phyloP scores from a whole-genome alignment of 495 filamentous ascomycete species.

The Articulospora tetracladia region DNA sequence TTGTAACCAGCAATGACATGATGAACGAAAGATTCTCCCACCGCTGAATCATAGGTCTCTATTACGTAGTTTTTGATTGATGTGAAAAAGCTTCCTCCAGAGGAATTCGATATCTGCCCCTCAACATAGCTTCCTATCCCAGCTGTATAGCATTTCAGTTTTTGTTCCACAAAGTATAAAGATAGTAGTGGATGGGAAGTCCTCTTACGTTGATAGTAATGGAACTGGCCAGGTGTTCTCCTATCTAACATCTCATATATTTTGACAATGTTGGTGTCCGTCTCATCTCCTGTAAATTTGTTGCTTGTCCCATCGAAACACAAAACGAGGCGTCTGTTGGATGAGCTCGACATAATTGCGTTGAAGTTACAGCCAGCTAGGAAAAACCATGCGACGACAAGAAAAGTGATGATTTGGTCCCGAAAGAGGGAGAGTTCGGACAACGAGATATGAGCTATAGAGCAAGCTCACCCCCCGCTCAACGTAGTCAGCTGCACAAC shows the following conservation, averaged over 20 bases:
- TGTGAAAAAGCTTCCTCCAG: not conserved
- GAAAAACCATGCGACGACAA: too few relatives aligned
- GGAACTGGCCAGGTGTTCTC: constrained; percentile 45
- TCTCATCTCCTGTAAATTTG: constrained; percentile 75
- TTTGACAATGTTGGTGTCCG: constrained; percentile 86
- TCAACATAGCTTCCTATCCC: constrained; percentile 30
- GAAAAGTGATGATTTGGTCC: too few relatives aligned
- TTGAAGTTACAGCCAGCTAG: not conserved
- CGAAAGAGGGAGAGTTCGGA: too few relatives aligned
- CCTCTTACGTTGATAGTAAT: constrained; percentile 64
- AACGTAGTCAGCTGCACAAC: too few relatives aligned
- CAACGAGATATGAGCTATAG: too few relatives aligned
- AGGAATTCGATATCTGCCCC: constrained; percentile 47
- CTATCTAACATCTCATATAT: constrained; percentile 68
- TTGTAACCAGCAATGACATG: constrained; percentile 84
- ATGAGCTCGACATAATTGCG: not conserved
- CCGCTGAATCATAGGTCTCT: constrained; percentile 78
- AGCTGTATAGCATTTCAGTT: constrained; percentile 8
- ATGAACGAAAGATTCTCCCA: constrained; percentile 78
- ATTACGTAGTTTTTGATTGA: constrained; percentile 53
- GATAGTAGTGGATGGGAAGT: too few relatives aligned
- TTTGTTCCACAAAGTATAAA: too few relatives aligned
- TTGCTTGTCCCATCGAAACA: constrained; percentile 93
- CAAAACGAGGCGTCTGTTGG: constrained; percentile 49
- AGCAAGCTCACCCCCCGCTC: too few relatives aligned